phyloP scores from a whole-genome alignment of 1,139 yeast genomes.

The Zygotorulaspora mrakii region DNA sequence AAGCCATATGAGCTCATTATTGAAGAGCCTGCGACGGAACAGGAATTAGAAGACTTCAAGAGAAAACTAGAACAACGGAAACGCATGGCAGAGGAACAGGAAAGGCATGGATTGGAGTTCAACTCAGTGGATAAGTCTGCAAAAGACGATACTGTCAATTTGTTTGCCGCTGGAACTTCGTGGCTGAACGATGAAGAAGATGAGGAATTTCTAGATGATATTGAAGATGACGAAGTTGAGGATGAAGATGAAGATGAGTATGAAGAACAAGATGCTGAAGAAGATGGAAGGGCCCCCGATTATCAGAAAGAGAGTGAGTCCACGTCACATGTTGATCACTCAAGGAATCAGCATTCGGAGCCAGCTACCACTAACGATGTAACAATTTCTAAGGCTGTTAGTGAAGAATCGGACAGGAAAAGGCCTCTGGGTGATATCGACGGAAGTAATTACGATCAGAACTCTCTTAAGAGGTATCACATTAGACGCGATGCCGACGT shows the following conservation, averaged over 20 bases:
- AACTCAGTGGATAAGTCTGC: conserved; percentile 10
- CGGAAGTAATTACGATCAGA: neutral
- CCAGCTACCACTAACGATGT: too few relatives aligned
- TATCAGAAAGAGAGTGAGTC: too few relatives aligned
- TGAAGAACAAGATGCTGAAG: conserved; percentile 23
- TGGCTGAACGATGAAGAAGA: conserved; percentile 38
- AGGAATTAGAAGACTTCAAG: conserved; percentile 37
- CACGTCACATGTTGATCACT: too few relatives aligned
- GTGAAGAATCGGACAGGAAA: conserved; percentile 2
- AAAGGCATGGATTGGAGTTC: conserved; percentile 26
- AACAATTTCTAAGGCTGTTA: too few relatives aligned
- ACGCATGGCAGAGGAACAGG: conserved; percentile 23
- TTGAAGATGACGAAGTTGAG: conserved; percentile 27
- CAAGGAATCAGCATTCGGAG: too few relatives aligned
- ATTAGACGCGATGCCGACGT: conserved; percentile 1
- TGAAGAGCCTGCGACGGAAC: conserved; percentile 40
- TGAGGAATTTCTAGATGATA: conserved; percentile 37
- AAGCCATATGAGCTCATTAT: conserved; percentile 53
- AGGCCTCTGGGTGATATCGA: conserved; percentile 3
- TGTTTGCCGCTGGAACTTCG: conserved; percentile 36
- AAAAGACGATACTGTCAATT: conserved; percentile 18
- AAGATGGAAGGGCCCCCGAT: conserved; percentile 2
- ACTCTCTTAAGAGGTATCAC: conserved; percentile 8
- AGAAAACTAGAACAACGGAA: conserved; percentile 26
- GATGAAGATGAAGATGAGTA: conserved; percentile 27